phyloP scores from a whole-genome alignment of 352 stramenopile species.

The Bremia lactucae region DNA sequence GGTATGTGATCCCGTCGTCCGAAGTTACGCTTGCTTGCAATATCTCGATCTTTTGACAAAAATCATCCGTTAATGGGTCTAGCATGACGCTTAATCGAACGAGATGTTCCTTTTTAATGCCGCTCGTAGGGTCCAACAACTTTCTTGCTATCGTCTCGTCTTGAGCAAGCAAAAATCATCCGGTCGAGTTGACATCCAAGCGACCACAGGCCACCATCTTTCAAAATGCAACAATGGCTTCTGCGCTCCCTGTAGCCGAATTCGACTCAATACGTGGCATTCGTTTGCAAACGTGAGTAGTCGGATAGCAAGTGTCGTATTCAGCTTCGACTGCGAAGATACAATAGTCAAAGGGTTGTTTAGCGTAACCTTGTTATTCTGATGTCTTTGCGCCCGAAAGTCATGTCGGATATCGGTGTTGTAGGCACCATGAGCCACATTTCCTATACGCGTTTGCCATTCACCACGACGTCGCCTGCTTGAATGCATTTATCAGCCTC shows the following conservation, averaged over 20 bases:
- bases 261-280: constrained; percentile 44
- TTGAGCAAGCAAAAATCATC: constrained; percentile 71
- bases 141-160: constrained; percentile 64
- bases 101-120: constrained; percentile 80
- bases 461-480: constrained; percentile 55
- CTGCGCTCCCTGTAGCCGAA: constrained; percentile 21
- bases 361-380: constrained; percentile 70
- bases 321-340: constrained; percentile 62
- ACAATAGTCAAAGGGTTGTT: constrained; percentile 77
- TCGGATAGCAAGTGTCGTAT: constrained; percentile 57
- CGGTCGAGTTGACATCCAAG: constrained; percentile 78
- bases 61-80: constrained; percentile 25
- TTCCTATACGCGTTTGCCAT: constrained; percentile 48
- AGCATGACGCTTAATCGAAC: constrained; percentile 57
- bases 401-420: constrained; percentile 52
- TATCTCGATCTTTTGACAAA: constrained; percentile 25
- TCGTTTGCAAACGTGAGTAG: constrained; percentile 72
- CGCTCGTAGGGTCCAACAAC: constrained; percentile 59
- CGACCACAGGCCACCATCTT: constrained; percentile 80
- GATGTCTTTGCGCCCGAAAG: constrained; percentile 53
- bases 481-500: constrained; percentile 80
- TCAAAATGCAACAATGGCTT: constrained; percentile 51
- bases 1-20: constrained; percentile 52
- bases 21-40: constrained; percentile 48
- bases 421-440: constrained; percentile 60